phyloP scores from a whole-genome alignment of 306 rosid species.

The Crotalaria pallida region DNA sequence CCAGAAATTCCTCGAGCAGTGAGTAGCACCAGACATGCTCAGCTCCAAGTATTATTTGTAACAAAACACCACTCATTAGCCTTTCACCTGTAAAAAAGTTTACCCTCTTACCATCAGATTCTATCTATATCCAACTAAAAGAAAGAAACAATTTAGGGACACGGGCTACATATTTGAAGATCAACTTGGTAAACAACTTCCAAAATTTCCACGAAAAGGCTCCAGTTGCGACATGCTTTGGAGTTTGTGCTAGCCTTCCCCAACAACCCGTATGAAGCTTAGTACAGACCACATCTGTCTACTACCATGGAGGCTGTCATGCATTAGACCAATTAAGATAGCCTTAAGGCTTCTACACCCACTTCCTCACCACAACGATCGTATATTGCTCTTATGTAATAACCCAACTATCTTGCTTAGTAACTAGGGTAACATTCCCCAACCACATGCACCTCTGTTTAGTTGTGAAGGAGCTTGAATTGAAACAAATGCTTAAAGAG shows the following conservation, averaged over 20 bases:
- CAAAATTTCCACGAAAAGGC: conserved; percentile 25
- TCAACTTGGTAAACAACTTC: conserved; percentile 21
- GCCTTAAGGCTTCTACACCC: neutral
- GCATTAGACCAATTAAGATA: conserved; percentile 13
- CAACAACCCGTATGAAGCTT: conserved; percentile 18
- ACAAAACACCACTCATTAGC: conserved; percentile 2
- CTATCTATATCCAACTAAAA: conserved; percentile 37
- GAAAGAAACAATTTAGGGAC: conserved; percentile 35
- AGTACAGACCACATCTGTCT: neutral
- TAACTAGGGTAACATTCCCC: conserved; percentile 2
- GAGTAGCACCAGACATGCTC: conserved; percentile 14
- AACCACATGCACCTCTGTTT: neutral
- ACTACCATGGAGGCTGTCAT: neutral
- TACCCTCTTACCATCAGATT: conserved; percentile 35
- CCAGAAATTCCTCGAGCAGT: conserved; percentile 6
- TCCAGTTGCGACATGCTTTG: conserved; percentile 23
- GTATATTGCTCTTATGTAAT: neutral
- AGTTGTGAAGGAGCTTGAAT: neutral
- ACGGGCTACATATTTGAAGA: conserved; percentile 16
- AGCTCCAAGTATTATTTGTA: conserved; percentile 4
- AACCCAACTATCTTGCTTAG: neutral
- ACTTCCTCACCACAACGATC: neutral
- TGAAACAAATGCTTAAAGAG: conserved; percentile 12
- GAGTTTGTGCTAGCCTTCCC: conserved; percentile 1
- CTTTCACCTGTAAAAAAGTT: conserved; percentile 20